These are phyloP conservation scores for Orobanche coerulescens DNA, from an alignment of 257 asterid species.

Conservation along the genomic window DNA sequence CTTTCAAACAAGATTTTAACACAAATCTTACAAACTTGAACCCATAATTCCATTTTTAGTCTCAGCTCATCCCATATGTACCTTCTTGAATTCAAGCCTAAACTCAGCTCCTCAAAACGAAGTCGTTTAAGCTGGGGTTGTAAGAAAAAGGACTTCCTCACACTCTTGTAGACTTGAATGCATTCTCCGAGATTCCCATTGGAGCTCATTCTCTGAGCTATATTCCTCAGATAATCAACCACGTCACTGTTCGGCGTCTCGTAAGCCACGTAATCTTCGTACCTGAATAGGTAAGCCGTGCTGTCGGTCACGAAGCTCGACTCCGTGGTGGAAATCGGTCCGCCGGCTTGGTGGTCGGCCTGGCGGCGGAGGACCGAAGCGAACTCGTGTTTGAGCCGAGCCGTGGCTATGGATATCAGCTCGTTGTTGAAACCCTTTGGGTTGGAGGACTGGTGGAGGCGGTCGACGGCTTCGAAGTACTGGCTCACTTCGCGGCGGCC, in stretches of 20 bases:
- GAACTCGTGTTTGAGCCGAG: constrained; percentile 39
- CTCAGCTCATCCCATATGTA: constrained; percentile 24
- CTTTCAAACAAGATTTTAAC: constrained; percentile 23
- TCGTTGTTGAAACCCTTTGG: constrained; percentile 15
- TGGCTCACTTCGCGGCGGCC: constrained; percentile 24
- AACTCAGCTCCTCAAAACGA: constrained; percentile 27
- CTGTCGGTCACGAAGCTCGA: constrained; percentile 31
- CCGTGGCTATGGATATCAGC: constrained; percentile 27
- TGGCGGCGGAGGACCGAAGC: constrained; percentile 24
- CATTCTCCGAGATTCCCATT: constrained; percentile 24
- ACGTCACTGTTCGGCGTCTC: constrained; percentile 23
- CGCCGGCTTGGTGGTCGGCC: constrained; percentile 26
- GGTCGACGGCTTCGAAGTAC: constrained; percentile 37
- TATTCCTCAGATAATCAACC: constrained; percentile 18
- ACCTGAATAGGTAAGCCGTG: constrained; percentile 28
- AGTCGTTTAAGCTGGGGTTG: constrained; percentile 26
- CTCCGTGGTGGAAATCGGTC: constrained; percentile 28
- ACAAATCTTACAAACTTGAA: constrained; percentile 33
- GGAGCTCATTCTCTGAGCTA: constrained; percentile 30
- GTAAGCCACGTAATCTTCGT: constrained; percentile 23
- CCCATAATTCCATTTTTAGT: constrained; percentile 38
- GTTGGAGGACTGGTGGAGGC: constrained; percentile 19
- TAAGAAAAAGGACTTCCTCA: constrained; percentile 16
- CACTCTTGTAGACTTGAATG: constrained; percentile 23
- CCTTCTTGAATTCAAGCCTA: constrained; percentile 5